Evolutionary conservation across 2,329 filamentous ascomycete genomes (phyloP).

Genomic region (Delphinella strobiligena): DNA sequence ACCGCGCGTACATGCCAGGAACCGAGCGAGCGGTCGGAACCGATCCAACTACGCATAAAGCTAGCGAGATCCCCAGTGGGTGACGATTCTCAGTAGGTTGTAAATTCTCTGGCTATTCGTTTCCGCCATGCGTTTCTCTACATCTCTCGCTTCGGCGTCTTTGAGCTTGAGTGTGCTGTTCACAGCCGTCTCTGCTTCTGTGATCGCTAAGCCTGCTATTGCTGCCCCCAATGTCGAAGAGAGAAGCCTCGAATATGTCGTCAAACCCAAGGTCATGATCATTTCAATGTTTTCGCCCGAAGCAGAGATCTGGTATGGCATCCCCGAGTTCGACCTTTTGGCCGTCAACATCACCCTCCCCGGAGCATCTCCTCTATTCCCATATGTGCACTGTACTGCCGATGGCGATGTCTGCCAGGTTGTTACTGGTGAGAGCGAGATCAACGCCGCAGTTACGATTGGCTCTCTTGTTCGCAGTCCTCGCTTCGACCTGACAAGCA

Average conservation of each 20-base stretch:
- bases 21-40: too few species aligned
- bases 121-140: conserved; percentile 6
- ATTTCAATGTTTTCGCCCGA: conserved; percentile 44
- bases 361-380: conserved; percentile 19
- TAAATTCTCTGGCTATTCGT: too few species aligned
- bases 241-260: conserved; percentile 15
- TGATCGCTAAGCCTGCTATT: conserved; percentile 5
- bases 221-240: conserved; percentile 3
- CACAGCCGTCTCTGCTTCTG: conserved; percentile 5
- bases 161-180: conserved; percentile 4
- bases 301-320: conserved; percentile 15
- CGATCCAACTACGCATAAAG: too few species aligned
- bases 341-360: conserved; percentile 22
- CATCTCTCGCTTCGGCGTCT: conserved; percentile 4
- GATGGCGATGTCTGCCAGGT: conserved; percentile 55
- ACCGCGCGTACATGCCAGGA: too few species aligned
- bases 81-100: too few species aligned
- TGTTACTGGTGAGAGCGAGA: conserved; percentile 51
- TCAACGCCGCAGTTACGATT: conserved; percentile 60
- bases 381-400: conserved; percentile 47
- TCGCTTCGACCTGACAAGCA: conserved; percentile 49
- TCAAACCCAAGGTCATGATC: conserved; percentile 50
- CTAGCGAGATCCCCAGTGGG: too few species aligned
- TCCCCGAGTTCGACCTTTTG: conserved; percentile 21
- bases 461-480: conserved; percentile 48